These are phyloP conservation scores for Coccomyxa sp. DNA, from an alignment of 139 green algal species.

Conservation along the genomic window DNA sequence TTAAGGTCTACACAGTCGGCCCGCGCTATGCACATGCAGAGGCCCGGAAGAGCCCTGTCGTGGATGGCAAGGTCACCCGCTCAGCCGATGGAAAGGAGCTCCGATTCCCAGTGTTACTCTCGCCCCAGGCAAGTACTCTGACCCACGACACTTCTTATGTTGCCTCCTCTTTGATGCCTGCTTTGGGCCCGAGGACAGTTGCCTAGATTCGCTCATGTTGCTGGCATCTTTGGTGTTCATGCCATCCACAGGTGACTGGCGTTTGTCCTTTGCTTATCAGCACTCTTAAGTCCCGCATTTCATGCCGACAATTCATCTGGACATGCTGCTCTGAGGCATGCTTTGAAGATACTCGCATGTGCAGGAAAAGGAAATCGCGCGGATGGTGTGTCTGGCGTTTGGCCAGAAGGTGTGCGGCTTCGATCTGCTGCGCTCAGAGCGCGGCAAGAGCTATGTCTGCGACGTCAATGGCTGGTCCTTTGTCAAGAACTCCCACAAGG, in stretches of 20 bases:
- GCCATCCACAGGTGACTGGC: background rate
- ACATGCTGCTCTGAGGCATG: too few relatives aligned
- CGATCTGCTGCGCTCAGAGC: constrained; percentile 82
- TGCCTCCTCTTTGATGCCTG: background rate
- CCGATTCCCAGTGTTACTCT: constrained; percentile 89
- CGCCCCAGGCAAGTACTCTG: constrained; percentile 47
- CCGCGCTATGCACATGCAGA: constrained; percentile 96
- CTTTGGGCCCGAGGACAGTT: background rate
- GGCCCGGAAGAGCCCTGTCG: constrained; percentile 93
- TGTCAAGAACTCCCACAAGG: constrained; percentile 96
- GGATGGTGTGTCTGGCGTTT: constrained; percentile 92
- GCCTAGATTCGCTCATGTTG: background rate
- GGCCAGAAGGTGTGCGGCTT: constrained; percentile 94
- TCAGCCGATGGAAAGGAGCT: constrained; percentile 87
- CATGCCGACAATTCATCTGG: too few relatives aligned
- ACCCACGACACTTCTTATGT: background rate
- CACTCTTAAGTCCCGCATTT: too few relatives aligned
- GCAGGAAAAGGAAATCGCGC: constrained; percentile 90
- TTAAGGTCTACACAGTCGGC: constrained; percentile 94
- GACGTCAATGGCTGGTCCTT: constrained; percentile 99
- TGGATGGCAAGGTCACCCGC: constrained; percentile 90
- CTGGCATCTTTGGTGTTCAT: background rate
- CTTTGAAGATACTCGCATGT: too few relatives aligned
- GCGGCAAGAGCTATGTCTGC: constrained; percentile 88
- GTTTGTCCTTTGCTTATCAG: too few relatives aligned